These are phyloP conservation scores for Trametes sp. DNA, from an alignment of 1,284 basidiomycete species.

Conservation along the genomic window DNA sequence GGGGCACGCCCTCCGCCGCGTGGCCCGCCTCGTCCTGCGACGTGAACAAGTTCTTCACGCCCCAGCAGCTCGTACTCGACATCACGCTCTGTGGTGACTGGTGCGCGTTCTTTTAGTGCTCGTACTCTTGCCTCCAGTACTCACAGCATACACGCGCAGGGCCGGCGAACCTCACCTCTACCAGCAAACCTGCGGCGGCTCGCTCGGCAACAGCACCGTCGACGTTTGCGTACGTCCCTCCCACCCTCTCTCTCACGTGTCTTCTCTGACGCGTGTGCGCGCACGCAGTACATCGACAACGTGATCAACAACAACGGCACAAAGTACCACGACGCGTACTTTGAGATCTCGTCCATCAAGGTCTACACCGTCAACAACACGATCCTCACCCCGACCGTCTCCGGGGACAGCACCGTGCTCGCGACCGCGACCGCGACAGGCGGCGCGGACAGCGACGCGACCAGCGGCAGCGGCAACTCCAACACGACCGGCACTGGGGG, in stretches of 20 bases:
- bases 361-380: constrained; percentile 44
- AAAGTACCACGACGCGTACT: constrained; percentile 59
- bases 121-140: constrained; percentile 4
- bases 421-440: constrained; percentile 16
- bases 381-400: constrained; percentile 22
- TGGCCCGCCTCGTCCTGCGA: constrained; percentile 58
- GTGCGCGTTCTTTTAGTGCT: constrained; percentile 36
- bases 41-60: constrained; percentile 56
- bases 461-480: constrained; percentile 2
- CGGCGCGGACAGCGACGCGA: background rate
- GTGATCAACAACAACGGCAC: constrained; percentile 60
- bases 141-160: constrained; percentile 40
- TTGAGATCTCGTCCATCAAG: constrained; percentile 58
- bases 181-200: constrained; percentile 46
- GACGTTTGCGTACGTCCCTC: constrained; percentile 32
- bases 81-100: constrained; percentile 65
- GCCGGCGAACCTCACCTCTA: constrained; percentile 53
- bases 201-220: constrained; percentile 30
- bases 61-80: constrained; percentile 60
- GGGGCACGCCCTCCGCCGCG: constrained; percentile 66
- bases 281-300: constrained; percentile 54
- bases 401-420: constrained; percentile 21
- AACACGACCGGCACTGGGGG: too few relatives aligned
- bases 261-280: background rate
- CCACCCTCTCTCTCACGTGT: background rate